Evolutionary conservation across 768 basidiomycete genomes (phyloP), one percentile per base, ranked within the genome.

Genomic region (Russula virescens): DNA sequence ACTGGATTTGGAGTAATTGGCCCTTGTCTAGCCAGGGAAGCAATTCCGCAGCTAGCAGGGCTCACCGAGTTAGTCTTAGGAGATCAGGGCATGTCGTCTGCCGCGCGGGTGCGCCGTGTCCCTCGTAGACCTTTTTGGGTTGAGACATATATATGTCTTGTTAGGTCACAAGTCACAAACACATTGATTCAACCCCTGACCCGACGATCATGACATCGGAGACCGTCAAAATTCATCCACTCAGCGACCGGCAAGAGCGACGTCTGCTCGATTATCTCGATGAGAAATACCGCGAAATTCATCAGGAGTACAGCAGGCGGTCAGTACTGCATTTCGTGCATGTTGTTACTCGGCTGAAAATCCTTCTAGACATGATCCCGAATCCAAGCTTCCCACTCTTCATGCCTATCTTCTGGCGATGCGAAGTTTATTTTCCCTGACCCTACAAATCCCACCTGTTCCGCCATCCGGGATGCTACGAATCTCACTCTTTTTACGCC

Each of bases 21-120:
- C 76, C 82, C 87, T 82, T 84, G 86, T 83, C 82, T 78, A 85
- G 82, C 86, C 85, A 91, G 89, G 88, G 85, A 91, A 91, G 89
- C 79, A 86, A 91, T 91, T 91, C 85, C 83, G 89, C 89, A 91
- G 85, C 82, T 84, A 81, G 82, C 87, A 81, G 88, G 83, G 78
- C 81, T 81, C 73, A 83, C 89, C 89, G 85, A 91, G 87, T 90
- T 90, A 88, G 88, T 91, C 89, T 85, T 87, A 79, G 87, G 88
- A 90, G 88, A 89, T 74, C 83, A 88, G 88, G 87, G 76, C 84
- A 81, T 61, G 84, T 84, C 86, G 81, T 87, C 89, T 87, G 89
- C 75, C 89, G 89, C 85, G 88, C 85, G 77, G 63, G 79, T 82
- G 83, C 81, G 76, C 81, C 89, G 86, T 75, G 88, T 83, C 79